A percentile compares a stretch with the other conserved stretches of the same genome.
These are phyloP conservation scores for Catenaria anguillulae DNA, from an alignment of 371 early-diverging fungal genomes.

Conservation along the genomic window DNA sequence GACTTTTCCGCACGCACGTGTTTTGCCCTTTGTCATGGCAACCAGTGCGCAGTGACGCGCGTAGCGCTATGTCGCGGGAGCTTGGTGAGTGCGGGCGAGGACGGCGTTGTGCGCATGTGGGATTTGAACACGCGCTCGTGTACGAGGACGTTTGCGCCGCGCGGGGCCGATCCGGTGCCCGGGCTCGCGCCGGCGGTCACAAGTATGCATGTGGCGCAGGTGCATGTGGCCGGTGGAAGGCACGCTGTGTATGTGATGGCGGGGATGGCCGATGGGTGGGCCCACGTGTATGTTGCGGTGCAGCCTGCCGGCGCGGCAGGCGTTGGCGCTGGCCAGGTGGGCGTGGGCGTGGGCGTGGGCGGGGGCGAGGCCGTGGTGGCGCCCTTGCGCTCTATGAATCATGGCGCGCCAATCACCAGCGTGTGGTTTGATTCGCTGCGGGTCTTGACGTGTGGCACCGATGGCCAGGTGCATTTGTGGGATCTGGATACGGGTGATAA, in stretches of 20 bases:
- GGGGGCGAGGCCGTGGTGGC: conserved; percentile 7
- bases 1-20: conserved; percentile 66
- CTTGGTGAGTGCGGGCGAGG: conserved; percentile 68
- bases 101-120: conserved; percentile 67
- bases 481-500: conserved; percentile 69
- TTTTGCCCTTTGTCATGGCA: conserved; percentile 55
- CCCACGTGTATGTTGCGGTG: conserved; percentile 18
- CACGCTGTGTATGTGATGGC: conserved; percentile 23
- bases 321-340: no score
- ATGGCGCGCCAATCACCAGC: neutral
- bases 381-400: neutral
- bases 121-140: conserved; percentile 57
- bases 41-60: conserved; percentile 73
- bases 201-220: neutral
- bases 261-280: conserved; percentile 39
- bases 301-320: conserved; percentile 9
- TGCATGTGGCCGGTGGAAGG: neutral
- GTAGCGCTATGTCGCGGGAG: conserved; percentile 42
- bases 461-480: conserved; percentile 86
- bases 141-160: conserved; percentile 16
- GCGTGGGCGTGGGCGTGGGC: no score
- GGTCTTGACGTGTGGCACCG: conserved; percentile 80
- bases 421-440: conserved; percentile 73
- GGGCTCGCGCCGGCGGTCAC: neutral
- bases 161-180: conserved; percentile 3